phyloP scores from a whole-genome alignment of 73 alveolate species.

The Paramecium tetraurelia region DNA sequence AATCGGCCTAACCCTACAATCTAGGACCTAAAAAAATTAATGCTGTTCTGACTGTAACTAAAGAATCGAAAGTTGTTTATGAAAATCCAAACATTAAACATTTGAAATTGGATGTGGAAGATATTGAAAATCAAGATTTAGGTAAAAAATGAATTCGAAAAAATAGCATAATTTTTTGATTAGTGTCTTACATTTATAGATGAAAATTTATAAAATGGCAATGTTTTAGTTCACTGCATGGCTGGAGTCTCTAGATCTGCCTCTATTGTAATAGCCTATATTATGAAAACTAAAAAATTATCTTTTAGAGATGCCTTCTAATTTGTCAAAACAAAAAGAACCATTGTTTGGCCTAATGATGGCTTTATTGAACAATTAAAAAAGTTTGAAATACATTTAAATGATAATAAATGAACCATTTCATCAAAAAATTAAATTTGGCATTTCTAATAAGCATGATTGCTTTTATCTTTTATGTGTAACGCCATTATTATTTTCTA shows the following conservation, averaged over 20 bases:
- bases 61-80: slow-evolving; percentile 20
- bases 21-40: slow-evolving; percentile 3
- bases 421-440: neutral
- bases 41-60: slow-evolving; percentile 45
- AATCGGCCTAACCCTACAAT: slow-evolving; percentile 26
- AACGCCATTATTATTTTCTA: neutral
- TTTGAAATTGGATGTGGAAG: slow-evolving; percentile 26
- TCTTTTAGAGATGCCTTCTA: slow-evolving; percentile 75
- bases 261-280: slow-evolving; percentile 84
- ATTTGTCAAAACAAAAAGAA: slow-evolving; percentile 77
- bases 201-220: slow-evolving; percentile 69
- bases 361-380: slow-evolving; percentile 84
- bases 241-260: slow-evolving; percentile 95
- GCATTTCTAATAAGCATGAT: neutral
- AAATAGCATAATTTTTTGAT: neutral
- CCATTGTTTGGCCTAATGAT: slow-evolving; percentile 84
- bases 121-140: slow-evolving; percentile 18
- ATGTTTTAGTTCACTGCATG: slow-evolving; percentile 88
- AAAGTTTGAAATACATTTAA: slow-evolving; percentile 71
- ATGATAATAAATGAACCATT: neutral
- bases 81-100: slow-evolving; percentile 17
- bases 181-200: slow-evolving; percentile 44
- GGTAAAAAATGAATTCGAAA: neutral
- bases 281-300: slow-evolving; percentile 82
- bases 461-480: neutral